phyloP scores from a whole-genome alignment of 2,329 filamentous ascomycete species.

The Colletotrichum lindemuthianum region DNA sequence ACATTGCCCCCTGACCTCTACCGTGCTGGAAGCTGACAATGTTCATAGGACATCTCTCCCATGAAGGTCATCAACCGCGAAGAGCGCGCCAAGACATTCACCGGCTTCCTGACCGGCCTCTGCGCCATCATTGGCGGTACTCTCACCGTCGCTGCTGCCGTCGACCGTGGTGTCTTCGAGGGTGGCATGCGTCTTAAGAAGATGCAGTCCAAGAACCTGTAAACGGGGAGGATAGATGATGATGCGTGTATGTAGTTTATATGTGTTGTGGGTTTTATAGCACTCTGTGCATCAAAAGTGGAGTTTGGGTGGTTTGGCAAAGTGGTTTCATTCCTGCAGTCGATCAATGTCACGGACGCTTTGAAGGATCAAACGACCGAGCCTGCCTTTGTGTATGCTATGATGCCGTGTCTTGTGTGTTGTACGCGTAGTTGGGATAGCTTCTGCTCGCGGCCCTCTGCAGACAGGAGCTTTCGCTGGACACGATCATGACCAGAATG shows the following conservation, averaged over 20 bases:
- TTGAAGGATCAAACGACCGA: background rate
- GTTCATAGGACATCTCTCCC: slow-evolving; percentile 88
- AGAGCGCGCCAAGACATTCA: slow-evolving; percentile 86
- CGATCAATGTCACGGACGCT: slow-evolving; percentile 11
- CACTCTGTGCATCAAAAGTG: slow-evolving; percentile 36
- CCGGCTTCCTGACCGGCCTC: slow-evolving; percentile 90
- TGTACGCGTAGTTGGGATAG: no score
- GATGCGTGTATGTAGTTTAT: slow-evolving; percentile 30
- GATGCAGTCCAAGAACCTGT: slow-evolving; percentile 74
- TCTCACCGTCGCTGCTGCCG: slow-evolving; percentile 90
- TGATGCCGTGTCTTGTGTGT: background rate
- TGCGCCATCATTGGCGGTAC: slow-evolving; percentile 96
- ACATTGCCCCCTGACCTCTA: background rate
- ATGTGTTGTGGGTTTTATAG: slow-evolving; percentile 17
- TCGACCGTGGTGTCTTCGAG: slow-evolving; percentile 93
- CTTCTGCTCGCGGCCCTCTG: no score
- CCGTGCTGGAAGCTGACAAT: slow-evolving; percentile 37
- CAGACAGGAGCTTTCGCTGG: no score
- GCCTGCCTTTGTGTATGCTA: background rate
- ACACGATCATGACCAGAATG: no score
- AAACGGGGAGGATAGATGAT: slow-evolving; percentile 34
- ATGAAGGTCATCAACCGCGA: slow-evolving; percentile 99
- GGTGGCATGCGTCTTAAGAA: slow-evolving; percentile 88
- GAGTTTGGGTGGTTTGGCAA: slow-evolving; percentile 36
- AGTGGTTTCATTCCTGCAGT: slow-evolving; percentile 23